phyloP scores from a whole-genome alignment of 768 basidiomycete genomes.

The Exsudoporus frostii region DNA sequence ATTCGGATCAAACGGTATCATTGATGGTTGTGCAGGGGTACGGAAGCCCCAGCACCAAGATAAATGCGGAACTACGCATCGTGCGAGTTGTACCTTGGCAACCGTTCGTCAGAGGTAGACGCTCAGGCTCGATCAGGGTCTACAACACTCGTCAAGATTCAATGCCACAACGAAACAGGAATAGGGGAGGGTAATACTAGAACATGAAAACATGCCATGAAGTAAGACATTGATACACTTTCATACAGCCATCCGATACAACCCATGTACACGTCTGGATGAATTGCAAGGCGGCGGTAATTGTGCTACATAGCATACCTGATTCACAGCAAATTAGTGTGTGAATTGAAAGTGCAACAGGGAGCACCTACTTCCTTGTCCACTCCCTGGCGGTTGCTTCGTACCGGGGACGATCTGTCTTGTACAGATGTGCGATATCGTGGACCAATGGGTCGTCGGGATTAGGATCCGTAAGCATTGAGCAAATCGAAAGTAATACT shows the following conservation, averaged over 20 bases:
- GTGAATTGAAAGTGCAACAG: not conserved
- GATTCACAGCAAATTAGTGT: not conserved
- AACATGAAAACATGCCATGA: slow-evolving; percentile 33
- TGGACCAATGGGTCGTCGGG: slow-evolving; percentile 98
- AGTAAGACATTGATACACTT: slow-evolving; percentile 33
- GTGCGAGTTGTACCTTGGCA: not conserved
- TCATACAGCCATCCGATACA: slow-evolving; percentile 31
- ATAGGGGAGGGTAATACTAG: slow-evolving; percentile 30
- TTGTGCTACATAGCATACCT: slow-evolving; percentile 55
- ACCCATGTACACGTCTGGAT: slow-evolving; percentile 22
- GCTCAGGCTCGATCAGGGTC: not conserved
- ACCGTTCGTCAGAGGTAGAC: slow-evolving; percentile 1
- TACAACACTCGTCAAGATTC: slow-evolving; percentile 11
- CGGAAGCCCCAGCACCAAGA: not conserved
- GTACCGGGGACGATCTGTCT: slow-evolving; percentile 96
- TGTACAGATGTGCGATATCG: slow-evolving; percentile 98
- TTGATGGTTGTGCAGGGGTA: too few species aligned
- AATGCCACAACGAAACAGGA: slow-evolving; percentile 16
- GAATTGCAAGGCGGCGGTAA: slow-evolving; percentile 23
- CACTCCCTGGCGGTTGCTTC: slow-evolving; percentile 98
- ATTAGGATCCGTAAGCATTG: slow-evolving; percentile 99
- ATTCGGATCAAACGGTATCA: not conserved
- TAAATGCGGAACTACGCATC: not conserved
- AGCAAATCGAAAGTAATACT: slow-evolving; percentile 98
- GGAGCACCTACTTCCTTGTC: slow-evolving; percentile 87